Conservation (phyloP, 306 rosid species). For the Cucumis cinereus region DNA sequence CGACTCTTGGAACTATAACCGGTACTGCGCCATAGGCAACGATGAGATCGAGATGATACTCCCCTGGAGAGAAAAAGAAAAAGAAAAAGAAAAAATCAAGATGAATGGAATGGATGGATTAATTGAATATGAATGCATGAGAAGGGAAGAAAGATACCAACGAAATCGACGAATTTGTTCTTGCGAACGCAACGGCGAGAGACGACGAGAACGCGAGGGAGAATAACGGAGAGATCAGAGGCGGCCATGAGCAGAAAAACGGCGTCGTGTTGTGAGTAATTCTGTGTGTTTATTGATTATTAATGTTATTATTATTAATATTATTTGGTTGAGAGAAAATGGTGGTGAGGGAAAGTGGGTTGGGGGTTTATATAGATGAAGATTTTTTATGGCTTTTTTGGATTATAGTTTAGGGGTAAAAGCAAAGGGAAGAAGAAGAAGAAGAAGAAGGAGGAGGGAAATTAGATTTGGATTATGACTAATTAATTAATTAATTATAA, state of each 20-base stretch:
- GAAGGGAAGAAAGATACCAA: conserved; percentile 27
- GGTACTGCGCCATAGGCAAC: conserved; percentile 79
- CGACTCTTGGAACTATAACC: conserved; percentile 72
- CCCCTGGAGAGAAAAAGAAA: conserved; percentile 30
- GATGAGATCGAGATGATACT: conserved; percentile 88
- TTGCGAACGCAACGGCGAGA: conserved; percentile 86
- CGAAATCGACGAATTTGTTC: conserved; percentile 94
- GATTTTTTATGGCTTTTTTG: background rate
- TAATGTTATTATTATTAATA: no score
- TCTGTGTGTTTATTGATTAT: background rate
- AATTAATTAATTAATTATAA: background rate
- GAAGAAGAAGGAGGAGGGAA: background rate
- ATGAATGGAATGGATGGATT: background rate
- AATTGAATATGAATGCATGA: background rate
- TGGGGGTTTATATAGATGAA: background rate
- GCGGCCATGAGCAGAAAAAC: background rate
- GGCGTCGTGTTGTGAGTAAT: background rate
- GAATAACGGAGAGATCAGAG: conserved; percentile 63
- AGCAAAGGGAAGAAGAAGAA: background rate
- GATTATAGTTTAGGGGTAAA: background rate
- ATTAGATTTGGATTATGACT: background rate
- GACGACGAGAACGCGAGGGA: conserved; percentile 93
- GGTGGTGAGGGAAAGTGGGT: background rate
- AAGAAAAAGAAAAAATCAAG: background rate
- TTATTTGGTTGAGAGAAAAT: background rate